phyloP scores from a whole-genome alignment of 768 basidiomycete species.

The Rhizopogon vesiculosus region DNA sequence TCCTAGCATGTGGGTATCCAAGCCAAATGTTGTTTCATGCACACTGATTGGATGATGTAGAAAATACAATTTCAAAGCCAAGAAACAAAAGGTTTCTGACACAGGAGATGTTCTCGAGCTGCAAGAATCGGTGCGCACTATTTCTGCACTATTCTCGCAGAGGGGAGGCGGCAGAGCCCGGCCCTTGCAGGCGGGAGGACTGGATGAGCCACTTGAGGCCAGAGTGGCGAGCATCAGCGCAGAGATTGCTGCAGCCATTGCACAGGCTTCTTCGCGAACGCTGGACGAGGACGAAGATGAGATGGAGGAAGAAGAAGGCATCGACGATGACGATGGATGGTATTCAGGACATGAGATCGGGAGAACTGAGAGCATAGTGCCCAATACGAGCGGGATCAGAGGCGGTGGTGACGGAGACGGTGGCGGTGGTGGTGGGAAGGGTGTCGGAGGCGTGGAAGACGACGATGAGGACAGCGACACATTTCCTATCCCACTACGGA shows the following conservation, averaged over 20 bases:
- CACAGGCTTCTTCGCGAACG: slow-evolving; percentile 62
- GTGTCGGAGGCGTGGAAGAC: slow-evolving; percentile 34
- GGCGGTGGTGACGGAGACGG: slow-evolving; percentile 28
- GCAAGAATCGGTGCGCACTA: slow-evolving; percentile 70
- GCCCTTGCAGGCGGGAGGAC: slow-evolving; percentile 23
- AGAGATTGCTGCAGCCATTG: slow-evolving; percentile 77
- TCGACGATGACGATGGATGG: slow-evolving; percentile 35
- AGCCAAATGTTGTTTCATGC: slow-evolving; percentile 3
- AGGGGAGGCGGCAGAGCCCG: slow-evolving; percentile 32
- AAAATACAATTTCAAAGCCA: slow-evolving; percentile 76
- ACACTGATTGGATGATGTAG: slow-evolving; percentile 32
- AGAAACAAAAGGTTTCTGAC: slow-evolving; percentile 49
- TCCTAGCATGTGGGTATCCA: slow-evolving; percentile 62
- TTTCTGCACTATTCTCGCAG: slow-evolving; percentile 62
- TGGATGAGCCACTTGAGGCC: slow-evolving; percentile 48
- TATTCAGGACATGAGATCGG: slow-evolving; percentile 48
- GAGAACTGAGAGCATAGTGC: slow-evolving; percentile 46
- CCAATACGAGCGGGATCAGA: slow-evolving; percentile 61
- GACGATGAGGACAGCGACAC: slow-evolving; percentile 68
- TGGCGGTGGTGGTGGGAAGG: slow-evolving; percentile 23
- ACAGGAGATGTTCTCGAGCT: slow-evolving; percentile 57
- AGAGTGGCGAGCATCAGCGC: slow-evolving; percentile 76
- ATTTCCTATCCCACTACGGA: slow-evolving; percentile 68
- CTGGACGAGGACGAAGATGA: slow-evolving; percentile 54
- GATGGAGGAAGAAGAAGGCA: slow-evolving; percentile 31